These are phyloP conservation scores for Gremmenia infestans DNA, from an alignment of 2,329 filamentous ascomycete genomes.

Conservation along the genomic window DNA sequence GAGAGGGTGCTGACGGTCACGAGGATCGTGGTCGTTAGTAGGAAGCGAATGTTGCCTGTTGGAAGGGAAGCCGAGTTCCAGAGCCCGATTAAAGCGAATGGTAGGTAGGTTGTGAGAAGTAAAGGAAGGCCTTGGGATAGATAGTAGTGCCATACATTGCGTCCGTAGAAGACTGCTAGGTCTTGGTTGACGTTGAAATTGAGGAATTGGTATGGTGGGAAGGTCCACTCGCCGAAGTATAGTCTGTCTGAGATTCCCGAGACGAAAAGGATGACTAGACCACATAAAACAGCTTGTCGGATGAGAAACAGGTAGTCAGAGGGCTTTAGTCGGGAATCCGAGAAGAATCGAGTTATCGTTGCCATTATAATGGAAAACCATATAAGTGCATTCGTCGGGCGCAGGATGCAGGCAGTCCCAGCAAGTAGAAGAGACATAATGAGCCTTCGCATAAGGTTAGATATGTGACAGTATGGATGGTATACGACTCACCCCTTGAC, in stretches of 20 bases:
- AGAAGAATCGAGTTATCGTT: constrained; percentile 41
- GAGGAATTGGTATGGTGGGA: constrained; percentile 82
- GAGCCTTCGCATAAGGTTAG: constrained; percentile 38
- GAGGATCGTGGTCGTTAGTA: constrained; percentile 45
- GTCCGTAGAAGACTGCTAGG: constrained; percentile 87
- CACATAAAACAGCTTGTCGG: constrained; percentile 61
- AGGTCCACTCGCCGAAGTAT: constrained; percentile 82
- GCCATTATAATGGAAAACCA: constrained; percentile 66
- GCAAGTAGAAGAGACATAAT: constrained; percentile 68
- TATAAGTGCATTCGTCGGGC: constrained; percentile 84
- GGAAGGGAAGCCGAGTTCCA: constrained; percentile 38
- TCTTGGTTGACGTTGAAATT: constrained; percentile 87
- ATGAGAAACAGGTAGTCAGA: constrained; percentile 46
- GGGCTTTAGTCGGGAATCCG: constrained; percentile 32
- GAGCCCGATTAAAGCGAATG: constrained; percentile 66
- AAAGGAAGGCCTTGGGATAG: constrained; percentile 84
- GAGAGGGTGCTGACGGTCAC: constrained; percentile 62
- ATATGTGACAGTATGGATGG: neutral
- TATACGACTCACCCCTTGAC: constrained; percentile 30
- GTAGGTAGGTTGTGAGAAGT: constrained; percentile 75
- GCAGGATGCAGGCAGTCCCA: constrained; percentile 75
- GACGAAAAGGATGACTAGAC: constrained; percentile 53
- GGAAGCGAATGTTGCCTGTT: constrained; percentile 38
- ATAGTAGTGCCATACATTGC: constrained; percentile 90
- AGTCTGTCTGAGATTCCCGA: constrained; percentile 66